Conservation (phyloP, 1,284 basidiomycete genomes). For the Phenoliferia sp. region DNA sequence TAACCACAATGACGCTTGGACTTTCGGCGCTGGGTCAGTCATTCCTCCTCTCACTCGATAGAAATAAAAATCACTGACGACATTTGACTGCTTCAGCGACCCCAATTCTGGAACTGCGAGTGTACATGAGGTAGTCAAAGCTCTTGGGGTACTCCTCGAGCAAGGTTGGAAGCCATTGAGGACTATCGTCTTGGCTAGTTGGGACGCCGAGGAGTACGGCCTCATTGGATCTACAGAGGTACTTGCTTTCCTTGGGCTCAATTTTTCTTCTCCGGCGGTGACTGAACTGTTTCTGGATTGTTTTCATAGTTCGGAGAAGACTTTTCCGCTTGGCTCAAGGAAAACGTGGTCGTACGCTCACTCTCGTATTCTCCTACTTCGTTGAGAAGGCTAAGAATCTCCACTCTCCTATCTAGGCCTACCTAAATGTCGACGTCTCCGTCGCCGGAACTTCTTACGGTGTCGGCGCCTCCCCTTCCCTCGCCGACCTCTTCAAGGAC, state of each 20-base stretch:
- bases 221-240: constrained; percentile 60
- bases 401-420: background rate
- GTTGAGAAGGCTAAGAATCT: background rate
- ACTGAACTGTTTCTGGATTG: constrained; percentile 61
- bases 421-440: constrained; percentile 51
- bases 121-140: constrained; percentile 75
- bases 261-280: constrained; percentile 66
- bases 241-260: constrained; percentile 69
- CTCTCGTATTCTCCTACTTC: no score
- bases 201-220: constrained; percentile 93
- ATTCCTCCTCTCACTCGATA: background rate
- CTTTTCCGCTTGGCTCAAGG: constrained; percentile 38
- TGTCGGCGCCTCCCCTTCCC: constrained; percentile 62
- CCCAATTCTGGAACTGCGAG: constrained; percentile 82
- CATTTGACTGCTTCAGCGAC: constrained; percentile 58
- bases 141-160: constrained; percentile 66
- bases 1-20: constrained; percentile 73
- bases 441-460: constrained; percentile 62
- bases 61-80: constrained; percentile 10
- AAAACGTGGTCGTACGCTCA: constrained; percentile 59
- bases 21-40: constrained; percentile 29
- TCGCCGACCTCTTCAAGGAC: constrained; percentile 65
- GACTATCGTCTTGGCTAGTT: constrained; percentile 81
- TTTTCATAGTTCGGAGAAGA: constrained; percentile 49
- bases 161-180: constrained; percentile 84